Base-by-base conservation (phyloP, 257 asterid species). In the Fraxinus pennsylvanica region DNA sequence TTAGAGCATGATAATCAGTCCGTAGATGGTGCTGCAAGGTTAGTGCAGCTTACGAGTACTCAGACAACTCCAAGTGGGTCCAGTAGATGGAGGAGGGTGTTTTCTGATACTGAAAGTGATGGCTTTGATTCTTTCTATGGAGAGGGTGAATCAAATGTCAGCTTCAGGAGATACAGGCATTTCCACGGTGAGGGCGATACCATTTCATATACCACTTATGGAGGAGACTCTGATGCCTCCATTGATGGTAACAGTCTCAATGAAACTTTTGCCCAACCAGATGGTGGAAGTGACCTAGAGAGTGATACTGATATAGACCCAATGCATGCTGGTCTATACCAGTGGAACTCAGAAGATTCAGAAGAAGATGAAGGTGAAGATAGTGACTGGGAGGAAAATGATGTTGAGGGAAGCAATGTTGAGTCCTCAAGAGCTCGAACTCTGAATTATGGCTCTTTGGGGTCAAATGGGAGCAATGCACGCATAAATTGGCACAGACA, bases 221-320 rank as follows among this genome's bases (percentile, higher is more conserved):
- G 91, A 80, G 96, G 89, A 61, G 93, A 89, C 71, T 90, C 96
- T 70, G 97, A 90, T 87, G 95, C 86, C 77, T 93, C 94, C n/a
- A 80, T 83, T 76, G 97, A 94, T 75, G 91, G 86, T 45, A 85
- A 73, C 75, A 43, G 52, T 43, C 5, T 12, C 9, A 82, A 85
- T 74, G 93, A 87, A 35, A 84, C 85, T 68, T 80, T 82, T 65
- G 87, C 72, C 59, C 85, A 73, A 77, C 80, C 81, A 32, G 87
- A 75, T 84, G 89, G 85, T 80, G 91, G 79, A 74, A 87, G 93
- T 82, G 97, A 85, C 45, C 72, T 76, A 25, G 97, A 93, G 41
- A 86, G 89, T 82, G 97, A 90, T 79, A 88, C 88, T 38, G 98
- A 93, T 85, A 93, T 96, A 65, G 97, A 96, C 78, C 99, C 99